These are phyloP conservation scores for barrel medic (Medicago truncatula) DNA, from an alignment of 306 rosid genomes.

Conservation along the genomic window MtrunA17r5.0-ANR NC_053042.1:50688501-50689000, in stretches of 20 bases:
- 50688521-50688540: conserved; percentile 63
- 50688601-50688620: conserved; percentile 20
- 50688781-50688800: conserved; percentile 79
- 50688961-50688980: conserved; percentile 84
- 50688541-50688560: conserved; percentile 14
- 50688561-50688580: conserved; percentile 9
- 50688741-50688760: conserved; percentile 20
- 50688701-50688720: too few relatives aligned
- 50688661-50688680: background rate
- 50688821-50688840: conserved; percentile 20
- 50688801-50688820: conserved; percentile 53
- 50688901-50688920: conserved; percentile 66
- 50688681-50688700: background rate
- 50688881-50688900: conserved; percentile 70
- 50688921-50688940: conserved; percentile 64
- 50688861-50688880: conserved; percentile 62
- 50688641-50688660: too few relatives aligned
- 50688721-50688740: background rate
- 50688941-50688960: conserved; percentile 71
- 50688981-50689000: conserved; percentile 52
- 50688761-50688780: conserved; percentile 62
- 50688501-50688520: conserved; percentile 60
- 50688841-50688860: conserved; percentile 22
- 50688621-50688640: conserved; percentile 17
- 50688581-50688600: background rate